Evolutionary conservation across 331 rosid genomes (phyloP).

Genomic region (Malus hybrid): DNA sequence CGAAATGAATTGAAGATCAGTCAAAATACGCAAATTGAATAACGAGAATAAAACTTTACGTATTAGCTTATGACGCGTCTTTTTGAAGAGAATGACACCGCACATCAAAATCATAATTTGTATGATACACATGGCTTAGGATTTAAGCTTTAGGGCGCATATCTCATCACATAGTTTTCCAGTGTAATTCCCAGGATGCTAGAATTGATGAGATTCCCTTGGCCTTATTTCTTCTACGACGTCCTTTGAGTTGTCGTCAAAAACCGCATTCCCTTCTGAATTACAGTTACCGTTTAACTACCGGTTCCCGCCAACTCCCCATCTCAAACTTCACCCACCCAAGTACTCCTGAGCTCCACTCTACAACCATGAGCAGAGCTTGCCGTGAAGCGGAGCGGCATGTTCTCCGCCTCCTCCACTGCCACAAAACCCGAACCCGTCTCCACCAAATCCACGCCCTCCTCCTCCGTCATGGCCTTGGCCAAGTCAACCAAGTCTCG

Average conservation of each 20-base stretch:
- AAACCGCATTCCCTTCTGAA: not conserved
- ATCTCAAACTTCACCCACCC: not conserved
- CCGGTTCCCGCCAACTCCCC: not conserved
- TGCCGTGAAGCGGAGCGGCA: slow-evolving; percentile 22
- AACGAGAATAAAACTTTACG: too few relatives aligned
- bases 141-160: too few relatives aligned
- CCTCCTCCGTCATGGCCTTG: slow-evolving; percentile 67
- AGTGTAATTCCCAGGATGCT: too few relatives aligned
- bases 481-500: slow-evolving; percentile 60
- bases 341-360: not conserved
- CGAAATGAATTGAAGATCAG: not conserved
- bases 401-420: slow-evolving; percentile 55
- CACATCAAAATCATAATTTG: too few relatives aligned
- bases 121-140: too few relatives aligned
- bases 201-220: too few relatives aligned
- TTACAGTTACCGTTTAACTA: not conserved
- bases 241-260: not conserved
- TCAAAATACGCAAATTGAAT: accelerated
- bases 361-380: slow-evolving; percentile 5
- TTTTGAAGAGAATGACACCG: too few relatives aligned
- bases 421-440: slow-evolving; percentile 37
- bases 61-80: too few relatives aligned
- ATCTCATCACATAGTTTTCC: too few relatives aligned
- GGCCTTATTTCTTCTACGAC: not conserved
- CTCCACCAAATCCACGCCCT: slow-evolving; percentile 60